Conservation (phyloP, 1,284 basidiomycete species). For the Rhodotorula sp. region DNA sequence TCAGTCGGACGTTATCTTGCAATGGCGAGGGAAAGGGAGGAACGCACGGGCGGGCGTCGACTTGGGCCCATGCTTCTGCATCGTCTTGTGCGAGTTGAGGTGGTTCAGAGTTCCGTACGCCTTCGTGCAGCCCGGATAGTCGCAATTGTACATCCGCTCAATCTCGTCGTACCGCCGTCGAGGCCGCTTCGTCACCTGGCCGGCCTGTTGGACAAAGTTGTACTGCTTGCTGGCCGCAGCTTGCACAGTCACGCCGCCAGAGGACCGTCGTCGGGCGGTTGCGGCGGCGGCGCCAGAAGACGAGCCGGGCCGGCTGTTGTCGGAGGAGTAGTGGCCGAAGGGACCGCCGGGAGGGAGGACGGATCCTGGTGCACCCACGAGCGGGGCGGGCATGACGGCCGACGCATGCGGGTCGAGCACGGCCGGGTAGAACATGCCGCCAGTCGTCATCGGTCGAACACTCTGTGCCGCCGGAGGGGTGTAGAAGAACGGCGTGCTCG, state of each 20-base stretch:
- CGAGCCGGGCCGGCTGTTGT: neutral
- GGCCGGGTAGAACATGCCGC: slow-evolving; percentile 9
- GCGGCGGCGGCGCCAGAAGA: neutral
- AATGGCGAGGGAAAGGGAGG: neutral
- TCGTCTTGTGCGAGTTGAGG: slow-evolving; percentile 85
- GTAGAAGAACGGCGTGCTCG: slow-evolving; percentile 30
- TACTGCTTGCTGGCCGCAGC: slow-evolving; percentile 51
- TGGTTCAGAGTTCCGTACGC: slow-evolving; percentile 67
- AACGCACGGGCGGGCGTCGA: slow-evolving; percentile 73
- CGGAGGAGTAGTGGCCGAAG: slow-evolving; percentile 2
- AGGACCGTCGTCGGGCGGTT: slow-evolving; percentile 7
- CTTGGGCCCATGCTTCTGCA: slow-evolving; percentile 86
- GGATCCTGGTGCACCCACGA: neutral
- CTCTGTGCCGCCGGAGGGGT: slow-evolving; percentile 11
- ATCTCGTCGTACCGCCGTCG: slow-evolving; percentile 84
- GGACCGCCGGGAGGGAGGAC: neutral
- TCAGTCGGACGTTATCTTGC: neutral
- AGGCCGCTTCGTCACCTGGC: slow-evolving; percentile 74
- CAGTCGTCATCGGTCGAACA: neutral
- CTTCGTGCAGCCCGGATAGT: slow-evolving; percentile 77
- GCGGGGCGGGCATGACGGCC: neutral
- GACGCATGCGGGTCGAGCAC: slow-evolving; percentile 17
- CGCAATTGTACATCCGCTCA: slow-evolving; percentile 82
- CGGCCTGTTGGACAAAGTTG: slow-evolving; percentile 73
- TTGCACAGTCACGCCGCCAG: neutral